Base-by-base conservation (phyloP, 169 alveolate species). In the Plasmodium billcollinsi region DNA sequence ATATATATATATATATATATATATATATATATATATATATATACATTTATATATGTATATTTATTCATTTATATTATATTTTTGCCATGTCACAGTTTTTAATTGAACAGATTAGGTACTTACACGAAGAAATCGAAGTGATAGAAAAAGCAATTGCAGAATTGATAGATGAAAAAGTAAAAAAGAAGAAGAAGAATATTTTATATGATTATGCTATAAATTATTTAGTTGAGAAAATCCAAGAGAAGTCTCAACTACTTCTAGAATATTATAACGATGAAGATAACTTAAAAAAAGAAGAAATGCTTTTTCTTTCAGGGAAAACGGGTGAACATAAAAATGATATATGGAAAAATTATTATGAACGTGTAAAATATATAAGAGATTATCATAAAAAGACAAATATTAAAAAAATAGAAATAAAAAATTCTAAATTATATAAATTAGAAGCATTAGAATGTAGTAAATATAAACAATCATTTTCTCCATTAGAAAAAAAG, bases 401-500 rank as follows among this genome's bases (percentile, higher is more conserved):
- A 72, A 88, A 74, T 74, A 89, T 76, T 29, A 72, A 63, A 88
- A 93, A 80, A 65, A 72, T 65, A 26, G 96, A 45, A 65, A 50
- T 89, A 69, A 56, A 50, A 85, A 93, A 15, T 52, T 65, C 43
- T 58, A 93, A 52, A 50, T 88, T 58, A 47, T 93, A 56, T 92
- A 95, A 88, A 74, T 88, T 89, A 33, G 95, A 93, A 26, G 94
- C 95, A 0, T 61, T 90, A 72, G 59, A 78, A 15, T 75, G 75
- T 15, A 93, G 89, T 3, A 85, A 92, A 20, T 74, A 95, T 11
- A 93, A 93, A 69, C 73, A 76, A 50, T 71, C 90, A 11, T 95
- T 95, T 65, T 88, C 93, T 29, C 96, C 97, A 20, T 94, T 95
- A 56, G 97, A 95, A 61, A 95, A 93, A 74, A 86, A 90, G 65